These are phyloP conservation scores for Lentinus tigrinus DNA, from an alignment of 768 basidiomycete genomes.

Conservation along the genomic window DNA sequence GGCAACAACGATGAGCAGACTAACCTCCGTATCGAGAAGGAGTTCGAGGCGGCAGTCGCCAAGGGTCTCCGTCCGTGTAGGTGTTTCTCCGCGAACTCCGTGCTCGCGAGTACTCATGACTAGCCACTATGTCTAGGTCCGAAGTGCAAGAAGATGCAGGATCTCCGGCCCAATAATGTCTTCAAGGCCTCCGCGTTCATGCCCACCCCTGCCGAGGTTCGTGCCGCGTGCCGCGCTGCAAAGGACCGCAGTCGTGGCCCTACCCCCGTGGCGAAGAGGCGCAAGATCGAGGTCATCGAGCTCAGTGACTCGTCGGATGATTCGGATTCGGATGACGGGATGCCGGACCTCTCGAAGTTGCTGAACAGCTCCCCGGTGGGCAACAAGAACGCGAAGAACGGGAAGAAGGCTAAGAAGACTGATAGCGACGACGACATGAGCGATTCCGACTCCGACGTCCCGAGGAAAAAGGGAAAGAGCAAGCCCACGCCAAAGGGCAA, in stretches of 20 bases:
- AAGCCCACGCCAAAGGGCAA: slow-evolving; percentile 26
- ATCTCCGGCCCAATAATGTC: slow-evolving; percentile 46
- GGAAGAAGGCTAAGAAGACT: background rate
- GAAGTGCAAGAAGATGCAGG: slow-evolving; percentile 65
- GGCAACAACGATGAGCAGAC: slow-evolving; percentile 56
- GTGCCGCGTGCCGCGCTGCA: slow-evolving; percentile 35
- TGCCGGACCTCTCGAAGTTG: slow-evolving; percentile 48
- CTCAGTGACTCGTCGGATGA: slow-evolving; percentile 13
- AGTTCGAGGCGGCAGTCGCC: slow-evolving; percentile 53
- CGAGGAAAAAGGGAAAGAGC: slow-evolving; percentile 29
- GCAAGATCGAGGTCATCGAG: slow-evolving; percentile 15
- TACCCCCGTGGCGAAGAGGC: slow-evolving; percentile 6
- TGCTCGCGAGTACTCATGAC: background rate
- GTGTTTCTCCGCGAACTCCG: slow-evolving; percentile 17
- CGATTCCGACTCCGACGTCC: background rate
- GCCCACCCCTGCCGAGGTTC: slow-evolving; percentile 59
- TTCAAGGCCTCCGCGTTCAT: slow-evolving; percentile 71
- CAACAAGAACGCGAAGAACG: slow-evolving; percentile 2
- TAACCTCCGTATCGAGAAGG: slow-evolving; percentile 53
- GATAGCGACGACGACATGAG: background rate
- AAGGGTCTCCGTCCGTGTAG: slow-evolving; percentile 61
- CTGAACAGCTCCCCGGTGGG: slow-evolving; percentile 18
- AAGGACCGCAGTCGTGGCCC: slow-evolving; percentile 26
- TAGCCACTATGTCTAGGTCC: slow-evolving; percentile 44
- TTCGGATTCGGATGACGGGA: slow-evolving; percentile 41